These are phyloP conservation scores for Pichia ethanolica DNA, from an alignment of 805 yeast genomes.

Conservation along the genomic window DNA sequence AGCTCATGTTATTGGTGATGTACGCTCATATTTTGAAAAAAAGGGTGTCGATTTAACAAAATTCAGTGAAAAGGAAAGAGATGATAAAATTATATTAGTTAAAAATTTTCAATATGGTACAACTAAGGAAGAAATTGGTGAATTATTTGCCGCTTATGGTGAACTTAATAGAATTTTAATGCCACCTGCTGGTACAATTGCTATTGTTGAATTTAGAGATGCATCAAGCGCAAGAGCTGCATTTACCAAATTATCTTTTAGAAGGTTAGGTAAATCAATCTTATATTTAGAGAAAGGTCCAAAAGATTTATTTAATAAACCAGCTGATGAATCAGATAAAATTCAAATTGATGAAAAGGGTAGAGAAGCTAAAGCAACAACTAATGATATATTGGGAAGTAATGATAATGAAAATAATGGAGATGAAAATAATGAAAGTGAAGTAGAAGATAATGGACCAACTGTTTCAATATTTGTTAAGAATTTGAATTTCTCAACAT, in stretches of 20 bases:
- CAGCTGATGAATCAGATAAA: conserved; percentile 35
- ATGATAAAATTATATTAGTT: conserved; percentile 72
- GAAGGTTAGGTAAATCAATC: conserved; percentile 81
- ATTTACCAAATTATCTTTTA: conserved; percentile 77
- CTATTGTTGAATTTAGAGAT: conserved; percentile 84
- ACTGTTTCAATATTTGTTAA: conserved; percentile 87
- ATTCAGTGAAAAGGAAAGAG: conserved; percentile 62
- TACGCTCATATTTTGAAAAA: conserved; percentile 75
- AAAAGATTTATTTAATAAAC: conserved; percentile 61
- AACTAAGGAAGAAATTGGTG: conserved; percentile 69
- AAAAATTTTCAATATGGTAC: conserved; percentile 92
- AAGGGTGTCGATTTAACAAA: conserved; percentile 78
- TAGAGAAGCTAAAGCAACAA: conserved; percentile 39
- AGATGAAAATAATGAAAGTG: conserved; percentile 19
- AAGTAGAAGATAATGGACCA: conserved; percentile 48
- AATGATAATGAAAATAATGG: conserved; percentile 12
- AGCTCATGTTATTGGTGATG: conserved; percentile 89
- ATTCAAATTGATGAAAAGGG: conserved; percentile 23
- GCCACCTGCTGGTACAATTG: conserved; percentile 97
- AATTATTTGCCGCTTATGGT: conserved; percentile 74
- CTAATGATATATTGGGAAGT: conserved; percentile 36
- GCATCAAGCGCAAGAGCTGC: conserved; percentile 82
- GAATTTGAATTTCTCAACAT: conserved; percentile 82
- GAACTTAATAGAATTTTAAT: conserved; percentile 70
- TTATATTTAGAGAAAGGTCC: conserved; percentile 94